Evolutionary conservation across 2,329 filamentous ascomycete genomes (phyloP), one percentile per base, ranked within the genome.

Genomic region (Helotiales sp.): DNA sequence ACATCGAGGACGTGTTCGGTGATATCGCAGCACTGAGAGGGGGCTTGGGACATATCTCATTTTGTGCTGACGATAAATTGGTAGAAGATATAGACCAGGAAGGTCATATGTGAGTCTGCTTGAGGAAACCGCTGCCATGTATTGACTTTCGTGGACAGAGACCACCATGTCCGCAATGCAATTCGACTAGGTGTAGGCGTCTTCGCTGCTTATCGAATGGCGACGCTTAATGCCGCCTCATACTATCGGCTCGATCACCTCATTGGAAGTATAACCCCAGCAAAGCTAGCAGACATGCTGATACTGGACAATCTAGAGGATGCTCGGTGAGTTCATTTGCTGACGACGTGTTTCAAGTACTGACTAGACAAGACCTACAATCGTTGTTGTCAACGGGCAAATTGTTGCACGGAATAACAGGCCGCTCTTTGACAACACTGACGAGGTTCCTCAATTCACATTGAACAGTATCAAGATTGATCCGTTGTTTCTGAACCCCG

Each of bases 31-130:
- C 55, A 3, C 54, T 63, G 27, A 63, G 59, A 49, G 62, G 61
- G 44, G 63, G 63, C 2, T 47, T 64, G 12, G 49, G 47, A 6
- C 58, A 64, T 24, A 61, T 66, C 24, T 61, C 62, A 30, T 66
- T 66, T 44, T 66, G 63, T 55, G 63, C 63, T 1, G 63, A 66
- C 52, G 63, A 66, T 50, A 66, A 66, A 47, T 48, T 63, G 33
- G 63, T 51, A 15, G 63, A 65, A n/a, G 63, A 65, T 42, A 40
- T 65, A 17, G 63, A 64, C 42, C 24, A 47, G 1, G 59, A 58
- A 12, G 63, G 63, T 12, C 63, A 65, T 53, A 64, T 65, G 36
- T 40, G 19, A 12, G 36, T 40, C 22, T 19, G 36, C 9, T 13
- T 7, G 7, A 3, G 6, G 10, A 12, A 40, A 5, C 8, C 22